A percentile compares a stretch with the other conserved stretches of the same genome.
phyloP scores from a whole-genome alignment of 2,329 filamentous ascomycete species.

The Fusarium xylarioides region DNA sequence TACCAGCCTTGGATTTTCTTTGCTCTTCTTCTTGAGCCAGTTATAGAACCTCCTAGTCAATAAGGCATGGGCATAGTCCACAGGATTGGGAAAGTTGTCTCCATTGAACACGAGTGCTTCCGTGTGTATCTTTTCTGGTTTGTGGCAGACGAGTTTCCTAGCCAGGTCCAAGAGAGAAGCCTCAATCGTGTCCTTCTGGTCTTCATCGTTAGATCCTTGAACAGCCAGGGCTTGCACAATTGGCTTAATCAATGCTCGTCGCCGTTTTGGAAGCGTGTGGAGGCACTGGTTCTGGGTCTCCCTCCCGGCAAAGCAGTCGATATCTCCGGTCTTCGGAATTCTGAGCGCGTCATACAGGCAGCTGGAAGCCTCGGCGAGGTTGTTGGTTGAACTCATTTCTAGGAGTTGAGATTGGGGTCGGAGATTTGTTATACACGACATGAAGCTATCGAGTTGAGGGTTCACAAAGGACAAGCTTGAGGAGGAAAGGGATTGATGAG shows the following conservation, averaged over 20 bases:
- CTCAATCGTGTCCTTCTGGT: neutral
- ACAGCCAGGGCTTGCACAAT: neutral
- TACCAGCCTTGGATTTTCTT: neutral
- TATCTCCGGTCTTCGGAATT: neutral
- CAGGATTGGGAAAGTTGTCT: neutral
- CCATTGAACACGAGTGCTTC: neutral
- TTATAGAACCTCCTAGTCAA: neutral
- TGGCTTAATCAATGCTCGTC: neutral
- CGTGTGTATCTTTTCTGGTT: neutral
- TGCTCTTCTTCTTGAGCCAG: neutral
- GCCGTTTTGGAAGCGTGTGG: neutral
- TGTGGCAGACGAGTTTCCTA: neutral
- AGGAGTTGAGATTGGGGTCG: neutral
- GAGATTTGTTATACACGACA: too few species aligned
- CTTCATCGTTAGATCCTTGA: neutral
- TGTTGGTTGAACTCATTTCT: neutral
- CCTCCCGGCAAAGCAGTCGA: neutral
- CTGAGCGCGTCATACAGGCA: constrained; percentile 7
- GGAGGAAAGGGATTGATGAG: neutral
- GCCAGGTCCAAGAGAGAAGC: neutral
- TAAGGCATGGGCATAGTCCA: neutral
- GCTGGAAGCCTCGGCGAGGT: neutral
- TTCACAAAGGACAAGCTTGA: neutral
- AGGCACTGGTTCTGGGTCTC: neutral
- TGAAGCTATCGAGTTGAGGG: neutral